Evolutionary conservation across 139 green algal genomes (phyloP).

Genomic region (Coelastrella sp.): DNA sequence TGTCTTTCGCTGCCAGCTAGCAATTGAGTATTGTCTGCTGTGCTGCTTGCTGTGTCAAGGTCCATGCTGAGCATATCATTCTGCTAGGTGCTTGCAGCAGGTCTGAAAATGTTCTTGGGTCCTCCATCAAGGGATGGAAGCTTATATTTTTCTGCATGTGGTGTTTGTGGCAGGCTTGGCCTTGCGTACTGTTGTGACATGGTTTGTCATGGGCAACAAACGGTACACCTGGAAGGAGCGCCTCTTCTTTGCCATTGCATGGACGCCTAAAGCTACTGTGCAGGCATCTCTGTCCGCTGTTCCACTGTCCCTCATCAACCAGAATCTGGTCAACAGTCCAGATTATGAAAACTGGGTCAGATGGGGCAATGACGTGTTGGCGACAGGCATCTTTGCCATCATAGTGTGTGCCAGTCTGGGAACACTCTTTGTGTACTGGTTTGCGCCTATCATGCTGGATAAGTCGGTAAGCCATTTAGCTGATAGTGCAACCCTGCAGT

Average conservation of each 20-base stretch:
- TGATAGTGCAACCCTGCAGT: too few relatives aligned
- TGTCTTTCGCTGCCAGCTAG: not conserved
- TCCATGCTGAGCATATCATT: too few relatives aligned
- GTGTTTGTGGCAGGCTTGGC: constrained; percentile 55
- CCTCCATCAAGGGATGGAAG: too few relatives aligned
- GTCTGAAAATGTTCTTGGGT: too few relatives aligned
- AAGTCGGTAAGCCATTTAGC: constrained; percentile 5
- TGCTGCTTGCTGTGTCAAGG: too few relatives aligned
- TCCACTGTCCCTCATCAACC: constrained; percentile 64
- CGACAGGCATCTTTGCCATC: constrained; percentile 80
- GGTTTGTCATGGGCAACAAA: constrained; percentile 57
- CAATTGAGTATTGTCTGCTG: not conserved
- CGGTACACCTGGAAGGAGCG: constrained; percentile 73
- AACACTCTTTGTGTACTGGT: constrained; percentile 61
- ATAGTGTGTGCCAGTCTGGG: constrained; percentile 78
- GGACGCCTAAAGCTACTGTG: constrained; percentile 90
- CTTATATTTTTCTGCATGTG: not conserved
- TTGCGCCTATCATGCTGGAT: constrained; percentile 58
- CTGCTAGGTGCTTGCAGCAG: too few relatives aligned
- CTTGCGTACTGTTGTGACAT: constrained; percentile 68
- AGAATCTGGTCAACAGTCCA: constrained; percentile 5
- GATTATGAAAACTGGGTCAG: constrained; percentile 44
- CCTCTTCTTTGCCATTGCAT: constrained; percentile 82
- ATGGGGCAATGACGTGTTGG: constrained; percentile 71
- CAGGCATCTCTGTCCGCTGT: constrained; percentile 77